Evolutionary conservation across 208 protist genomes (phyloP).

Genomic region (Acanthamoeba healyi): DNA sequence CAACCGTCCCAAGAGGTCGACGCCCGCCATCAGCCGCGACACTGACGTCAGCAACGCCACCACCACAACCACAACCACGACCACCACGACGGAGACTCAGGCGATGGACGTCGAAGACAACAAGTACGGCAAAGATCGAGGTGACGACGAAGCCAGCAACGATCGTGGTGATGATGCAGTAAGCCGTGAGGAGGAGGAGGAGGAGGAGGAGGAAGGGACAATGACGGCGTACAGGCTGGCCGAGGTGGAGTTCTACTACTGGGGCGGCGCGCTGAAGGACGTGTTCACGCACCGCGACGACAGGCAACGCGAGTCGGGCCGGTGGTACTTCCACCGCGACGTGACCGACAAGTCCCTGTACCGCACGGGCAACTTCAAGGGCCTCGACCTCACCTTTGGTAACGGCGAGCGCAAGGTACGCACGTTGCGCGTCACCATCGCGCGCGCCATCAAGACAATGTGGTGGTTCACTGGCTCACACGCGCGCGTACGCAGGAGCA

Average conservation of each 20-base stretch:
- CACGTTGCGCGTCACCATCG: too few species aligned
- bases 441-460: background rate
- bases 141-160: background rate
- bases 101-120: background rate
- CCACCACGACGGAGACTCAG: background rate
- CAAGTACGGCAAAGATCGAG: background rate
- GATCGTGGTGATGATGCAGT: background rate
- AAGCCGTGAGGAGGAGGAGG: background rate
- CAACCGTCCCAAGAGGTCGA: too few species aligned
- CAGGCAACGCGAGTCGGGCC: slow-evolving; percentile 13
- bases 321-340: slow-evolving; percentile 69
- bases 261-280: background rate
- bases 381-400: slow-evolving; percentile 71
- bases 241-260: slow-evolving; percentile 74
- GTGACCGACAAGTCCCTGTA: background rate
- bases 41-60: background rate
- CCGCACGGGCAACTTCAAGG: slow-evolving; percentile 75
- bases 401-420: slow-evolving; percentile 7
- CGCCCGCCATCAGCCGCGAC: background rate
- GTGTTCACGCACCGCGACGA: slow-evolving; percentile 72
- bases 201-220: background rate
- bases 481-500: background rate
- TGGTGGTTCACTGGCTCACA: background rate
- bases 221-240: slow-evolving; percentile 58
- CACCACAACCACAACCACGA: background rate